These are phyloP conservation scores for Phytopythium chamaehyphon DNA, from an alignment of 352 stramenopile species.

Conservation along the genomic window DNA sequence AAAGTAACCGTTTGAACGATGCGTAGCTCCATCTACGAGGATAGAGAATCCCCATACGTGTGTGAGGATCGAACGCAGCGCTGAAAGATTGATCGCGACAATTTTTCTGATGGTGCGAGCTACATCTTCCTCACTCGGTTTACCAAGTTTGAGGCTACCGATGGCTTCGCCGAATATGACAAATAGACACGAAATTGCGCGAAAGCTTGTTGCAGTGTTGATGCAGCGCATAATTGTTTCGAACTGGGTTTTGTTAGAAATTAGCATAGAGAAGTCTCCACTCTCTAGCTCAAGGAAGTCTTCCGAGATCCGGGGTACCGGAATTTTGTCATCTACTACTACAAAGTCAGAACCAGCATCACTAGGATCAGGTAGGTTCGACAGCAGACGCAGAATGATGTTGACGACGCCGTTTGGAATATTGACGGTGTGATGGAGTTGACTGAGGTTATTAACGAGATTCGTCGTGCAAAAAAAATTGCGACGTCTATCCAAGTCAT, in stretches of 20 bases:
- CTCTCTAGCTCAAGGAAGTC: slow-evolving; percentile 2
- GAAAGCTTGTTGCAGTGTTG: slow-evolving; percentile 1
- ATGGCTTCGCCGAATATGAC: slow-evolving; percentile 4
- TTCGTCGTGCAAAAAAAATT: background rate
- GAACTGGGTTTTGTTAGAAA: slow-evolving; percentile 1
- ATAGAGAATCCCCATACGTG: slow-evolving; percentile 5
- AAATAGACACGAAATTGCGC: background rate
- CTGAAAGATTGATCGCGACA: slow-evolving; percentile 6
- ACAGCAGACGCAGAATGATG: background rate
- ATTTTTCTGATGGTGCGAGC: background rate
- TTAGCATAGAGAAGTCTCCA: background rate
- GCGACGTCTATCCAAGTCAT: background rate
- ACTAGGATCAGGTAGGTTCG: background rate
- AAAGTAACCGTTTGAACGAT: slow-evolving; percentile 2
- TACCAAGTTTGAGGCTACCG: slow-evolving; percentile 3
- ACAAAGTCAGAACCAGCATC: background rate
- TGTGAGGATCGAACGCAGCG: background rate
- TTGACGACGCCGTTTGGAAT: background rate
- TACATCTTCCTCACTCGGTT: background rate
- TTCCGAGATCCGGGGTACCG: background rate
- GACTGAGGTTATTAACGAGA: background rate
- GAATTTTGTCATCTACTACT: slow-evolving; percentile 1
- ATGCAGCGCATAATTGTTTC: slow-evolving; percentile 6
- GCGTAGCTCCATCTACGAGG: slow-evolving; percentile 7
- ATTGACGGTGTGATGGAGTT: background rate